Percentiles rank a stretch among this genome's conserved stretches.
Evolutionary conservation across 2,329 filamentous ascomycete species (phyloP).

Genomic region (Alternaria triticimaculans): DNA sequence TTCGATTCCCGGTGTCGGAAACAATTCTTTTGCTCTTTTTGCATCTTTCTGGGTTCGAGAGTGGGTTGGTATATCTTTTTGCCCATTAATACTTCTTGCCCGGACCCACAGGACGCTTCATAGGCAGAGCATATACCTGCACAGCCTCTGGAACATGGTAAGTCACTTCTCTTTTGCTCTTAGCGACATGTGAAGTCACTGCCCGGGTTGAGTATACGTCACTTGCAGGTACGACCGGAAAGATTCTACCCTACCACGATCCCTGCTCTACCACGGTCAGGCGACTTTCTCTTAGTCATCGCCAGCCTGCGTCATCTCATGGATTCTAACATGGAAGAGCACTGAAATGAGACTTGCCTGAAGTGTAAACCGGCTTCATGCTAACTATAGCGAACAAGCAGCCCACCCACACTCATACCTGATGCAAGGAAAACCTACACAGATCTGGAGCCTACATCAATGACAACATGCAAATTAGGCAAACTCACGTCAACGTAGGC

Average conservation of each 20-base stretch:
- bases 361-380: fast-evolving
- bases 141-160: not conserved
- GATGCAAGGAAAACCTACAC: not conserved
- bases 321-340: not conserved
- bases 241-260: not conserved
- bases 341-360: not conserved
- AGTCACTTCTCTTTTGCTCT: not conserved
- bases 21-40: not conserved
- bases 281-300: not conserved
- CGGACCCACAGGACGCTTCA: not conserved
- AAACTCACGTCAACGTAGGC: not conserved
- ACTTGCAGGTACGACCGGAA: not conserved
- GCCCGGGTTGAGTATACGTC: not conserved
- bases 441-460: not conserved
- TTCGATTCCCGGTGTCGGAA: conserved; percentile 24
- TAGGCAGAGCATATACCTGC: not conserved
- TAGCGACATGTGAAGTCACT: not conserved
- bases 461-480: not conserved
- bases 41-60: not conserved
- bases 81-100: not conserved
- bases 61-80: not conserved
- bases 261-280: not conserved
- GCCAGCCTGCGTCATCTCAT: not conserved
- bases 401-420: not conserved
- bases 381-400: not conserved